Percentiles rank a stretch among this genome's conserved stretches.
phyloP scores from a whole-genome alignment of 495 filamentous ascomycete genomes.

The Annulohypoxylon maeteangense region DNA sequence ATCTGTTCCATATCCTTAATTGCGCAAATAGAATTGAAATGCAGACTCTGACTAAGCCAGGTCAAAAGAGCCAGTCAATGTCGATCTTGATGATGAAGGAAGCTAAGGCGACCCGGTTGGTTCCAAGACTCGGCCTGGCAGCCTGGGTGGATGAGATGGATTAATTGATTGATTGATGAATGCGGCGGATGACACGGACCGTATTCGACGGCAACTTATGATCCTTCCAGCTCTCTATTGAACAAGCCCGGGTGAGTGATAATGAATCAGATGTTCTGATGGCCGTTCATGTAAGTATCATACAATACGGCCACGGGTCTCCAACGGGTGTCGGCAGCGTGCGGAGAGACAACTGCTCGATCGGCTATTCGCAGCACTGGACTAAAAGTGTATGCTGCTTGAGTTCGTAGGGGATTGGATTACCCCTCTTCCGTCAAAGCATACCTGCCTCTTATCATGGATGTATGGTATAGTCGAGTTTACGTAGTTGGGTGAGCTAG shows the following conservation, averaged over 20 bases:
- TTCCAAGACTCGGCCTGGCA: background rate
- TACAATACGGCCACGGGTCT: constrained; percentile 27
- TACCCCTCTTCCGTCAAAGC: constrained; percentile 9
- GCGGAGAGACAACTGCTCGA: constrained; percentile 9
- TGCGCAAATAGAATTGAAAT: constrained; percentile 18
- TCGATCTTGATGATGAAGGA: constrained; percentile 5
- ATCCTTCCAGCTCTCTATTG: constrained; percentile 20
- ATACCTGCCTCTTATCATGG: no score
- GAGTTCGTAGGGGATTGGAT: background rate
- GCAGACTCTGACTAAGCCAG: background rate
- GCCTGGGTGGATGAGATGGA: background rate
- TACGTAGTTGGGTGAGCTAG: background rate
- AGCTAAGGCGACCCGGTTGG: background rate
- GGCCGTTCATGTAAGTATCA: constrained; percentile 16
- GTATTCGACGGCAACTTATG: constrained; percentile 21
- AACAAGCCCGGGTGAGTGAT: constrained; percentile 16
- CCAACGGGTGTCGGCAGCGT: constrained; percentile 36
- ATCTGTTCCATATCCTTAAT: constrained; percentile 5
- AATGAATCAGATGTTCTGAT: constrained; percentile 22
- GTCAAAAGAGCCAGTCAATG: constrained; percentile 2
- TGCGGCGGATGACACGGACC: constrained; percentile 27
- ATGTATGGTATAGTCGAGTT: background rate
- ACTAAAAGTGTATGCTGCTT: background rate
- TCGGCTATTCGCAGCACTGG: constrained; percentile 17
- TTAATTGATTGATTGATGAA: background rate